phyloP scores from a whole-genome alignment of 192 early-diverging fungal species.

The Backusella mclennaniae region DNA sequence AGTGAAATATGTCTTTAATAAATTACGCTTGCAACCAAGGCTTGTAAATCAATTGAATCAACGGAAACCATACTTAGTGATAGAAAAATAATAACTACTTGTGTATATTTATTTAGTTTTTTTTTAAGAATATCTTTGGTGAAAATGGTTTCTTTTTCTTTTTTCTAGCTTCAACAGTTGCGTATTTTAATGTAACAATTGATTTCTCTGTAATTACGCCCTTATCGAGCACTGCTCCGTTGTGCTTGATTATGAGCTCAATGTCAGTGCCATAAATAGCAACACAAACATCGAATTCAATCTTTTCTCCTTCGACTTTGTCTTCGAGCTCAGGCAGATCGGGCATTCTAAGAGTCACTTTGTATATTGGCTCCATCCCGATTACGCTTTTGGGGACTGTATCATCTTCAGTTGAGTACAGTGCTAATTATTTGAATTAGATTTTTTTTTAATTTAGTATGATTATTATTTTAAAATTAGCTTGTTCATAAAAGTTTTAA shows the following conservation, averaged over 20 bases:
- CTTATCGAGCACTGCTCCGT: neutral
- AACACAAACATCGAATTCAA: neutral
- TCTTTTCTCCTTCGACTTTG: neutral
- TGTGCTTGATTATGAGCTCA: neutral
- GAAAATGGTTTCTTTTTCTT: neutral
- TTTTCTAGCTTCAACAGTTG: neutral
- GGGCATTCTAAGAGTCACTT: neutral
- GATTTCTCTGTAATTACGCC: neutral
- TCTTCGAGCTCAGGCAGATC: neutral
- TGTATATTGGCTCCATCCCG: slow-evolving; percentile 4
- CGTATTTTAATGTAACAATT: neutral
- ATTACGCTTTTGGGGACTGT: neutral
- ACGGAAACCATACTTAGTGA: neutral
- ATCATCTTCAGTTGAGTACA: neutral
- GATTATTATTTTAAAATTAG: neutral
- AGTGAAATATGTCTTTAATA: neutral
- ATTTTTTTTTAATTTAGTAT: neutral
- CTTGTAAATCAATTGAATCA: neutral
- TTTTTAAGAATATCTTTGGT: neutral
- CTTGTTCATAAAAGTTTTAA: neutral
- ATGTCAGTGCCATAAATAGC: slow-evolving; percentile 1
- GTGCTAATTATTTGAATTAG: neutral
- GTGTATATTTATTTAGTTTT: neutral
- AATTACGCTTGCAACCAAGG: neutral
- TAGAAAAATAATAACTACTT: neutral